Percentiles rank a stretch among this genome's conserved stretches.
These are phyloP conservation scores for Ammopiptanthus mongolicus DNA, from an alignment of 306 rosid species.

Conservation along the genomic window DNA sequence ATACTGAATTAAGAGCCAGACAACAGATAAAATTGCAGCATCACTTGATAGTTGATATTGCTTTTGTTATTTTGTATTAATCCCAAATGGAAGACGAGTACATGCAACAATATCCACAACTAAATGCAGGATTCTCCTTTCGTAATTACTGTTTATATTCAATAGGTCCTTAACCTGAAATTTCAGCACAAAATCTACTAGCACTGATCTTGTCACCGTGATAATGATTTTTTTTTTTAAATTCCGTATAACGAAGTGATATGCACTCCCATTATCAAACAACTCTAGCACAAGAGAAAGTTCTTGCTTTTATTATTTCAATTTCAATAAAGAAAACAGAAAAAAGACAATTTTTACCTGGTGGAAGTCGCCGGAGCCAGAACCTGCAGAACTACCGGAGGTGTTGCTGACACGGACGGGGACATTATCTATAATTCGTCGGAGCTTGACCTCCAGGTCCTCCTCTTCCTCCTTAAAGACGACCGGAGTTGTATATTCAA, in stretches of 20 bases:
- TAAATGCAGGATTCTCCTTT: neutral
- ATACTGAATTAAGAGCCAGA: neutral
- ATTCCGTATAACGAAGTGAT: neutral
- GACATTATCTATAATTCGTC: slow-evolving; percentile 82
- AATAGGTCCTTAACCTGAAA: neutral
- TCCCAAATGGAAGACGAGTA: neutral
- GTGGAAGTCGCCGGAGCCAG: slow-evolving; percentile 97
- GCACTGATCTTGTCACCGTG: neutral
- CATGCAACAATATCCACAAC: neutral
- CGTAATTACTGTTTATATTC: neutral
- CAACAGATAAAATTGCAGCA: neutral
- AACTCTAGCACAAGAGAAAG: neutral
- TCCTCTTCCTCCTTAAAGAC: slow-evolving; percentile 83
- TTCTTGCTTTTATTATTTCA: neutral
- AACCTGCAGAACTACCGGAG: slow-evolving; percentile 93
- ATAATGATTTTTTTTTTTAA: neutral
- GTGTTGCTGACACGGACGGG: slow-evolving; percentile 97
- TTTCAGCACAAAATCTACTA: neutral
- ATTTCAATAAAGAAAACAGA: neutral
- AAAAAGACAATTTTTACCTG: slow-evolving; percentile 46
- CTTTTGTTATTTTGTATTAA: neutral
- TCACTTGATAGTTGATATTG: neutral
- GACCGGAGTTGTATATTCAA: slow-evolving; percentile 56
- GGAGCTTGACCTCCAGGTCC: slow-evolving; percentile 88
- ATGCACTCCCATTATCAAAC: neutral